Conservation (phyloP, 768 basidiomycete genomes). For the Trametes elegans region DNA sequence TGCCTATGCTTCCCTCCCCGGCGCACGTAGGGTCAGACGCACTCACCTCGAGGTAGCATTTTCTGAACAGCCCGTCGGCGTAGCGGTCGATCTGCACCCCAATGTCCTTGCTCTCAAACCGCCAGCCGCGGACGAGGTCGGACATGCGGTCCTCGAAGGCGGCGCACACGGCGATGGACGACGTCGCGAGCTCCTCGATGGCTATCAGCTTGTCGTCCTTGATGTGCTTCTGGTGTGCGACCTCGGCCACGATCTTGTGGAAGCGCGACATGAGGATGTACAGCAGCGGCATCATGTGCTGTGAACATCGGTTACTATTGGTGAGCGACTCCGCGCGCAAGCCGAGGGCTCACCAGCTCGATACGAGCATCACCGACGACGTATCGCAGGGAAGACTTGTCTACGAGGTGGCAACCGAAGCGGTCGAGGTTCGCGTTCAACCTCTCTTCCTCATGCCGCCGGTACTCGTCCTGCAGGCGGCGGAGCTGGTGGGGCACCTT, state of each 20-base stretch:
- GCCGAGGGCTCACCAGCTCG: conserved; percentile 1
- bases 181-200: conserved; percentile 6
- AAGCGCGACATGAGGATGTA: neutral
- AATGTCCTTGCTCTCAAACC: conserved; percentile 7
- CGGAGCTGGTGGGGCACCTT: neutral
- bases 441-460: neutral
- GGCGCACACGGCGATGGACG: conserved; percentile 7
- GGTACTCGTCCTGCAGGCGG: conserved; percentile 8
- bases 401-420: neutral
- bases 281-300: conserved; percentile 13
- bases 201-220: neutral
- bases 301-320: neutral
- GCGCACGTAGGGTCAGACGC: neutral
- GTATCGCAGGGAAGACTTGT: neutral
- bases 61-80: conserved; percentile 12
- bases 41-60: neutral
- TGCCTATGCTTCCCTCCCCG: no score
- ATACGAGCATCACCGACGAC: neutral
- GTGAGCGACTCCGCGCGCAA: no score
- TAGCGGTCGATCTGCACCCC: conserved; percentile 9
- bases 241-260: neutral
- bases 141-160: conserved; percentile 8
- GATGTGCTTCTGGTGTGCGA: neutral
- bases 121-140: conserved; percentile 6
- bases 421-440: neutral